phyloP scores from a whole-genome alignment of 257 asterid genomes.

The Solanum virginianum region DNA sequence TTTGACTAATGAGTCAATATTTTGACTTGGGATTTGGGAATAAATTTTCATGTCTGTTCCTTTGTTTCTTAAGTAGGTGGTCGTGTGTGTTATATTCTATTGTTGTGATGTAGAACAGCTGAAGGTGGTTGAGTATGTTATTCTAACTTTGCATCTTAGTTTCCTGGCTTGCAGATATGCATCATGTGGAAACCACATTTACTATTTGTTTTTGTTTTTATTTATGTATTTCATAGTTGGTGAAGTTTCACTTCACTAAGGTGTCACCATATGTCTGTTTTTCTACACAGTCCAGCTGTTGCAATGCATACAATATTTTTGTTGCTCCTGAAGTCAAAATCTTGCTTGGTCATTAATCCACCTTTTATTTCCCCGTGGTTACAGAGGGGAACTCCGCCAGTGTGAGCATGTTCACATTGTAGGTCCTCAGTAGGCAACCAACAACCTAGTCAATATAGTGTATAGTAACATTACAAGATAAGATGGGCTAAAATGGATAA shows the following conservation, averaged over 20 bases:
- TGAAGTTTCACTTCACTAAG: not conserved
- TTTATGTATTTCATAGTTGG: not conserved
- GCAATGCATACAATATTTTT: not conserved
- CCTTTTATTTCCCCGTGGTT: not conserved
- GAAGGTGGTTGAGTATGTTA: not conserved
- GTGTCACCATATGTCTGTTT: not conserved
- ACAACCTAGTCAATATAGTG: not conserved
- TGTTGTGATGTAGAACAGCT: not conserved
- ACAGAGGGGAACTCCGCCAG: not conserved
- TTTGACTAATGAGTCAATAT: not conserved
- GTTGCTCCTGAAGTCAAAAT: not conserved
- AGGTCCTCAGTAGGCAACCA: not conserved
- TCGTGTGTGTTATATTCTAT: not conserved
- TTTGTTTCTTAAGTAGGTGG: not conserved
- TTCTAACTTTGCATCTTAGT: not conserved
- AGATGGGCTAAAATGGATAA: not conserved
- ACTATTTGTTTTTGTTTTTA: not conserved
- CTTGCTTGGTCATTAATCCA: not conserved
- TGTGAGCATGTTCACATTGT: not conserved
- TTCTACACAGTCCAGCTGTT: not conserved
- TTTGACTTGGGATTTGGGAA: not conserved
- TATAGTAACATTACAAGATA: not conserved
- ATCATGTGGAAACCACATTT: not conserved
- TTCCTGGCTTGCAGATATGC: not conserved
- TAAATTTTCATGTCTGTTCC: not conserved